These are phyloP conservation scores for Furcasterigmium furcatum DNA, from an alignment of 2,329 filamentous ascomycete species.

Conservation along the genomic window DNA sequence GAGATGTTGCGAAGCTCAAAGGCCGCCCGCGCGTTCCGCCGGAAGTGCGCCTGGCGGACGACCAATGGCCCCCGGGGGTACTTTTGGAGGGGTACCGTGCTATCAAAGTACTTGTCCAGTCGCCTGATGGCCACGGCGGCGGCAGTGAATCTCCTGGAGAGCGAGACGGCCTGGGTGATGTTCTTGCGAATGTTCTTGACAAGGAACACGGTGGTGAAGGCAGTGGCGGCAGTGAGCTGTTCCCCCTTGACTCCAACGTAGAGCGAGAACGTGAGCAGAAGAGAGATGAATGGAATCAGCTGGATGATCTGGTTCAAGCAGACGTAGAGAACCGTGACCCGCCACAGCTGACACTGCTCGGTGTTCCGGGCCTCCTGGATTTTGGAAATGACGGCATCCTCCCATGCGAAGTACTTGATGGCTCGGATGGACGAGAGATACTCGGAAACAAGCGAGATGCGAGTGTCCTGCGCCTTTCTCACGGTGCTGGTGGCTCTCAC, in stretches of 20 bases:
- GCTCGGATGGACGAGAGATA: constrained; percentile 55
- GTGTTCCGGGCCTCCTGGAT: constrained; percentile 44
- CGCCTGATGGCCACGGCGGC: constrained; percentile 45
- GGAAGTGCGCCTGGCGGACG: constrained; percentile 43
- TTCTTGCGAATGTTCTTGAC: constrained; percentile 51
- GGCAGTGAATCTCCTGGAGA: constrained; percentile 37
- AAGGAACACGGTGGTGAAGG: constrained; percentile 54
- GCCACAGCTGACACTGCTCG: constrained; percentile 55
- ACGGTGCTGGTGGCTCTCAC: constrained; percentile 45
- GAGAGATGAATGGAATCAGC: constrained; percentile 46
- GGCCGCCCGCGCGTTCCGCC: constrained; percentile 44
- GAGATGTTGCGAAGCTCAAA: constrained; percentile 46
- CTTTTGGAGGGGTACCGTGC: constrained; percentile 41
- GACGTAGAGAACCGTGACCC: constrained; percentile 43
- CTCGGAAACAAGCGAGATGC: constrained; percentile 55
- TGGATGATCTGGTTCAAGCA: constrained; percentile 46
- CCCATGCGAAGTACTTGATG: constrained; percentile 62
- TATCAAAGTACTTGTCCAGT: constrained; percentile 52
- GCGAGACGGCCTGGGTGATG: constrained; percentile 44
- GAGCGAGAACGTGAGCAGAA: constrained; percentile 52
- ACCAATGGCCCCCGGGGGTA: constrained; percentile 47
- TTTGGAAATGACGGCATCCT: constrained; percentile 46
- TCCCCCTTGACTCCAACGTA: constrained; percentile 44
- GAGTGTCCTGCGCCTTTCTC: constrained; percentile 51
- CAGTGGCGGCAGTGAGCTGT: constrained; percentile 50